Evolutionary conservation across 768 basidiomycete genomes (phyloP).

Genomic region (Nidula microcarpa): DNA sequence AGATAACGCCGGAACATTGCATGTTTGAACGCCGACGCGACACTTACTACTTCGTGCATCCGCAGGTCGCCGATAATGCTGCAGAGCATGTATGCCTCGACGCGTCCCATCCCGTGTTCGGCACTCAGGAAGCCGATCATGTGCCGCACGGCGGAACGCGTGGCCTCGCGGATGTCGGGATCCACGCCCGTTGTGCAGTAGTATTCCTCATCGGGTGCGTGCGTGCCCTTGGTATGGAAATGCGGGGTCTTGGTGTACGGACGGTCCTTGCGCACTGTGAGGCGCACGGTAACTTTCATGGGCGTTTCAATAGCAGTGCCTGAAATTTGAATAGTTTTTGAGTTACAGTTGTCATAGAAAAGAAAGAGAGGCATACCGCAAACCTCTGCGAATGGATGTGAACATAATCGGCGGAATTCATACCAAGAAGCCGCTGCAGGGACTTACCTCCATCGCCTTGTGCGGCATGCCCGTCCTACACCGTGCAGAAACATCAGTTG

Average conservation of each 20-base stretch:
- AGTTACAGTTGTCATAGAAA: background rate
- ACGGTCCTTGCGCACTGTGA: slow-evolving; percentile 55
- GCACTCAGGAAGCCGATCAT: slow-evolving; percentile 53
- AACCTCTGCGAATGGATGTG: slow-evolving; percentile 38
- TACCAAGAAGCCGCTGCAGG: background rate
- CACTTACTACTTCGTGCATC: slow-evolving; percentile 58
- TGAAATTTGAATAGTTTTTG: slow-evolving; percentile 9
- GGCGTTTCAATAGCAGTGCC: slow-evolving; percentile 66
- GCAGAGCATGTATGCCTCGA: slow-evolving; percentile 59
- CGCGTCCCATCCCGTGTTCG: slow-evolving; percentile 37
- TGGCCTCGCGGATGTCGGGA: slow-evolving; percentile 51
- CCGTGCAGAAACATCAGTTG: background rate
- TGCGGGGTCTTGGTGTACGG: slow-evolving; percentile 59
- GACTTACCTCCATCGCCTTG: slow-evolving; percentile 63
- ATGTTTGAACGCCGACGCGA: slow-evolving; percentile 1
- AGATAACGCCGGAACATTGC: background rate
- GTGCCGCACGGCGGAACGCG: slow-evolving; percentile 50
- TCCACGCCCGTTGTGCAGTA: slow-evolving; percentile 61
- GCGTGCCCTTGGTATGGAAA: slow-evolving; percentile 31
- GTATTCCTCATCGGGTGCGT: slow-evolving; percentile 31
- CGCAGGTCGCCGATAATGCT: slow-evolving; percentile 57
- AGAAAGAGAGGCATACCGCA: slow-evolving; percentile 38
- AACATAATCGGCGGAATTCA: background rate
- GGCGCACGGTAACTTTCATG: slow-evolving; percentile 49
- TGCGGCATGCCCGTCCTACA: slow-evolving; percentile 61